These are phyloP conservation scores for Echinosphaeria canescens DNA, from an alignment of 2,329 filamentous ascomycete species.

Conservation along the genomic window DNA sequence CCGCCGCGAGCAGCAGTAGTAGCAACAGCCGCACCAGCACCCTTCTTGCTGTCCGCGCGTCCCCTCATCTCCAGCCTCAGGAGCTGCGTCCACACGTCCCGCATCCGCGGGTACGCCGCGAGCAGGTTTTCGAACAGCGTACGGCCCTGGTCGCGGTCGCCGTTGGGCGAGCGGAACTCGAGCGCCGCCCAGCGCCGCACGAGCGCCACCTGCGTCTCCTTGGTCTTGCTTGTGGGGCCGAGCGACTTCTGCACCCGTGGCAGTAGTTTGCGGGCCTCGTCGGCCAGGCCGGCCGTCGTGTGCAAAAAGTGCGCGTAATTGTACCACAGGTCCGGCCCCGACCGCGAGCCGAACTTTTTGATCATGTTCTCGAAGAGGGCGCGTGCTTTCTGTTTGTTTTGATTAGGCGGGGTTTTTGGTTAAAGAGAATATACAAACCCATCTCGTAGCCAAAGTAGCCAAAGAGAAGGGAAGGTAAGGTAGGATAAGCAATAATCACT, in stretches of 20 bases:
- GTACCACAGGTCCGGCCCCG: constrained; percentile 66
- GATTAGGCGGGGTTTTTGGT: no score
- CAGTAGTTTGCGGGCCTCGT: constrained; percentile 58
- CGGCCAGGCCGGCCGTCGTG: constrained; percentile 44
- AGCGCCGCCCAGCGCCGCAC: constrained; percentile 79
- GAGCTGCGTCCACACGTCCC: constrained; percentile 84
- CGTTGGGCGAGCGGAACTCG: constrained; percentile 68
- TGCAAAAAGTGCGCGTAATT: constrained; percentile 94
- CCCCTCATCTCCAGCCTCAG: constrained; percentile 77
- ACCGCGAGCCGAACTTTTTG: constrained; percentile 72
- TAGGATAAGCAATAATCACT: constrained; percentile 14
- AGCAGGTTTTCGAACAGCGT: constrained; percentile 88
- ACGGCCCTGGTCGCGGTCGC: constrained; percentile 74
- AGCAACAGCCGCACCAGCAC: constrained; percentile 87
- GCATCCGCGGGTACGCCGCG: constrained; percentile 66
- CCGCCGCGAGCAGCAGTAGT: constrained; percentile 66
- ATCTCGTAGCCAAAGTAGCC: no score
- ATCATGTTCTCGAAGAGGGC: constrained; percentile 67
- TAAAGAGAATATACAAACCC: no score
- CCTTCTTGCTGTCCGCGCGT: no score
- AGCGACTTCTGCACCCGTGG: constrained; percentile 72
- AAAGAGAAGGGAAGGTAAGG: background rate
- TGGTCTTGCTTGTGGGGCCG: no score
- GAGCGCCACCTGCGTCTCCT: constrained; percentile 43
- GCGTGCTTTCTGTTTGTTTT: constrained; percentile 71